These are phyloP conservation scores for Paramecium caudatum DNA, from an alignment of 73 alveolate genomes.

Conservation along the genomic window DNA sequence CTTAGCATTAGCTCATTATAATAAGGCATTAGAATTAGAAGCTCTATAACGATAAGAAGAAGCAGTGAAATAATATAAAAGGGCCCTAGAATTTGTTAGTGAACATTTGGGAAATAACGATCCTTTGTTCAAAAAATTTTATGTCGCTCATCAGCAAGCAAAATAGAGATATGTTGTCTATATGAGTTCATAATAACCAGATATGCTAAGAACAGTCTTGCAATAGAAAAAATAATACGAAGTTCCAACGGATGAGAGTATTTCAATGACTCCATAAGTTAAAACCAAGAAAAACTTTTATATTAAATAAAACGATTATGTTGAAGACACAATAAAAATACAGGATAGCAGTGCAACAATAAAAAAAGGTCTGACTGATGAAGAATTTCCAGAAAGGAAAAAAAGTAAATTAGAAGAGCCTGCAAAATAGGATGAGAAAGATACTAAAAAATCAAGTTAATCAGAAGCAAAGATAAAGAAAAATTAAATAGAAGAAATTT, in stretches of 20 bases:
- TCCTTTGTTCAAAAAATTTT: constrained; percentile 9
- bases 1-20: constrained; percentile 24
- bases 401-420: neutral
- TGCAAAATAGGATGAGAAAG: neutral
- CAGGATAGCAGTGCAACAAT: constrained; percentile 37
- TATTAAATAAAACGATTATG: neutral
- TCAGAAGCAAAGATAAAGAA: neutral
- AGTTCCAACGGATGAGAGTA: constrained; percentile 51
- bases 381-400: neutral
- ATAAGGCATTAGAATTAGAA: constrained; percentile 26
- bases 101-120: constrained; percentile 47
- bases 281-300: neutral
- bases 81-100: neutral
- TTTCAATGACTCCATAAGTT: neutral
- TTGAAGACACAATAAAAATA: neutral
- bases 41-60: constrained; percentile 6
- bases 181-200: neutral
- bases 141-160: neutral
- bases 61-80: constrained; percentile 13
- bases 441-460: neutral
- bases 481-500: neutral
- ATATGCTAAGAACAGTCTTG: neutral
- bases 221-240: constrained; percentile 14
- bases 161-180: neutral
- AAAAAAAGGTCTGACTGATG: constrained; percentile 34